A percentile compares a stretch with the other conserved stretches of the same genome.
Conservation (phyloP, 352 stramenopile genomes). For the Salisapilia sapeloensis region DNA sequence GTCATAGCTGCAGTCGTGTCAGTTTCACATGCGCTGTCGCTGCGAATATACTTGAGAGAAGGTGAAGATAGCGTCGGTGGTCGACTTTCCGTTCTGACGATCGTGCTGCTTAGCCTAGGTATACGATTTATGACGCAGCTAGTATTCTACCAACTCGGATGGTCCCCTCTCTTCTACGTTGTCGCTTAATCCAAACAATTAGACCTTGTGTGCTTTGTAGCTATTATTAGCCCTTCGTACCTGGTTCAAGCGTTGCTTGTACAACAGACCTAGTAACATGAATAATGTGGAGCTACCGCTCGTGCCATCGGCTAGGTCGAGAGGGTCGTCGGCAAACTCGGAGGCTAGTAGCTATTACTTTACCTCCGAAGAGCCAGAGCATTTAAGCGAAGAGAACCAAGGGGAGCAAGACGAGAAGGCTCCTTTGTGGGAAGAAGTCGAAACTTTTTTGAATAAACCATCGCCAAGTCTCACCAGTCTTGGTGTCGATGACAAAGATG, state of each 20-base stretch:
- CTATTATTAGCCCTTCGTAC: too few relatives aligned
- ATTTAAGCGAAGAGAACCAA: conserved; percentile 4
- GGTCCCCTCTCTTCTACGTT: conserved; percentile 62
- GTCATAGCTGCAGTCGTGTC: conserved; percentile 60
- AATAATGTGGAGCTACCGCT: conserved; percentile 32
- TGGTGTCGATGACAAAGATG: conserved; percentile 7
- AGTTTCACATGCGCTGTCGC: conserved; percentile 48
- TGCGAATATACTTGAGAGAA: conserved; percentile 50
- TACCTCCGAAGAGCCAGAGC: conserved; percentile 7
- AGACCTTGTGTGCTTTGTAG: neutral
- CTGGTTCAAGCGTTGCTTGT: too few relatives aligned
- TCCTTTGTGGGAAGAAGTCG: conserved; percentile 51
- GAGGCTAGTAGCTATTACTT: conserved; percentile 20
- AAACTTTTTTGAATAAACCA: conserved; percentile 56
- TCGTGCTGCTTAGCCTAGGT: conserved; percentile 20
- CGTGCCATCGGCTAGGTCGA: conserved; percentile 23
- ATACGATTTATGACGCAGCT: conserved; percentile 27
- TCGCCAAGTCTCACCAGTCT: conserved; percentile 30
- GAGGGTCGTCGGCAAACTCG: conserved; percentile 18
- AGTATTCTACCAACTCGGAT: conserved; percentile 42
- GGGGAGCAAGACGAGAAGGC: conserved; percentile 13
- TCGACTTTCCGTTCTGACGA: conserved; percentile 11
- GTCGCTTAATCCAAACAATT: conserved; percentile 15
- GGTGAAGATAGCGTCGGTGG: conserved; percentile 1
- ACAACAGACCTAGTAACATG: conserved; percentile 13